phyloP scores from a whole-genome alignment of 441 rosid genomes.

The Theobroma grandiflorum region DNA sequence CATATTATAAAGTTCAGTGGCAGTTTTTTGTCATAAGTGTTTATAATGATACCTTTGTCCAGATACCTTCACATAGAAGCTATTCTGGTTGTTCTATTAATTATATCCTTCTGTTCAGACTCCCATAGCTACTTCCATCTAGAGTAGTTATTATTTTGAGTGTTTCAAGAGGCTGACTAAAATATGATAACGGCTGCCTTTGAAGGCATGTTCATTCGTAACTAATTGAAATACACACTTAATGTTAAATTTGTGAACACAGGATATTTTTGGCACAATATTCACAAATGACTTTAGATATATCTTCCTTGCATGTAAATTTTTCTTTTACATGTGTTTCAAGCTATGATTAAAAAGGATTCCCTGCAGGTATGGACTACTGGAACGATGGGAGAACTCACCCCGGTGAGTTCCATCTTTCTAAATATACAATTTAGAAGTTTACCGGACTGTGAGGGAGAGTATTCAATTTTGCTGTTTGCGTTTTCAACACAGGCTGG shows the following conservation, averaged over 20 bases:
- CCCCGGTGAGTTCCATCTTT: conserved; percentile 56
- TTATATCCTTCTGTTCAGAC: neutral
- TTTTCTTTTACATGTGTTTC: neutral
- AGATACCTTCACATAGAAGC: neutral
- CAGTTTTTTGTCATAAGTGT: neutral
- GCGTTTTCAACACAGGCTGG: neutral
- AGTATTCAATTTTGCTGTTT: neutral
- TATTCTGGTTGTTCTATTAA: neutral
- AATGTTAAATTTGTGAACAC: neutral
- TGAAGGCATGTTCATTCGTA: neutral
- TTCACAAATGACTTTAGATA: neutral
- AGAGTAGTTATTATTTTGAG: neutral
- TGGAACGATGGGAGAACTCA: conserved; percentile 93
- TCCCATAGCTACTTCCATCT: neutral
- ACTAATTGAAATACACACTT: neutral
- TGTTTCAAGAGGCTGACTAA: neutral
- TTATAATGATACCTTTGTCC: neutral
- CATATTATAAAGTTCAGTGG: no score
- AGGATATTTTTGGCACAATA: neutral
- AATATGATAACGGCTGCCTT: neutral
- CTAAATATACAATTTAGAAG: conserved; percentile 6
- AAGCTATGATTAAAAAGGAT: neutral
- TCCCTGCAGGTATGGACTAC: conserved; percentile 86
- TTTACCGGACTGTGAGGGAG: neutral
- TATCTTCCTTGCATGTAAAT: neutral